These are phyloP conservation scores for Podaxis mareebaensis DNA, from an alignment of 768 basidiomycete species.

Conservation along the genomic window DNA sequence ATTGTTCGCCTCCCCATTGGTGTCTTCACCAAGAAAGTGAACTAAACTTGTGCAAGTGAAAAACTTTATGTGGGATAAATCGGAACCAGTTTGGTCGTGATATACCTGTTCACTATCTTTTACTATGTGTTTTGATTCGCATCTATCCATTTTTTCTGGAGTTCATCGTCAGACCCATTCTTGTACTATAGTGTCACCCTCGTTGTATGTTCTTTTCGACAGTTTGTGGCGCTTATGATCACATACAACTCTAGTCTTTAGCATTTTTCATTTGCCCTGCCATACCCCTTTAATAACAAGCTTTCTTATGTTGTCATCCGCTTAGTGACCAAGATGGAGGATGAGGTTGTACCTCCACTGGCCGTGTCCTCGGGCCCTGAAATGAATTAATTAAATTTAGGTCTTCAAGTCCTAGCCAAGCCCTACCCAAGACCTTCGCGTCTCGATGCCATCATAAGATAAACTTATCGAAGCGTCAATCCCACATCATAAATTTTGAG, in stretches of 20 bases:
- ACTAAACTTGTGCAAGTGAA: not conserved
- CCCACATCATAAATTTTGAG: too few relatives aligned
- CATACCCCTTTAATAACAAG: not conserved
- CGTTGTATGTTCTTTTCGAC: not conserved
- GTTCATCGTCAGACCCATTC: not conserved
- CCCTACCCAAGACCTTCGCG: too few relatives aligned
- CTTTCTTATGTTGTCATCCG: not conserved
- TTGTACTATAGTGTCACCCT: not conserved
- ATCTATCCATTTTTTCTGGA: too few relatives aligned
- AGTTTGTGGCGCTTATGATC: not conserved
- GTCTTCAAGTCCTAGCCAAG: too few relatives aligned
- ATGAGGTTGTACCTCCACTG: too few relatives aligned
- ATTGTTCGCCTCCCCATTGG: slow-evolving; percentile 44
- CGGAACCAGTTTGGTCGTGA: not conserved
- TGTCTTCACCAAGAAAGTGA: slow-evolving; percentile 31
- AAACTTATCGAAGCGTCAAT: too few relatives aligned
- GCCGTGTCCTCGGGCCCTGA: too few relatives aligned
- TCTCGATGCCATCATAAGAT: too few relatives aligned
- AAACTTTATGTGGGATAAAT: not conserved
- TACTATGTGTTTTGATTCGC: not conserved
- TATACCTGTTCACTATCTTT: not conserved
- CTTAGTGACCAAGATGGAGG: not conserved
- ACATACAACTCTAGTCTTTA: not conserved
- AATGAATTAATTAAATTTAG: too few relatives aligned
- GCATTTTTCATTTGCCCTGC: not conserved